Conservation (phyloP, 345 rosid species). For the Eucalyptus lansdowneana region DNA sequence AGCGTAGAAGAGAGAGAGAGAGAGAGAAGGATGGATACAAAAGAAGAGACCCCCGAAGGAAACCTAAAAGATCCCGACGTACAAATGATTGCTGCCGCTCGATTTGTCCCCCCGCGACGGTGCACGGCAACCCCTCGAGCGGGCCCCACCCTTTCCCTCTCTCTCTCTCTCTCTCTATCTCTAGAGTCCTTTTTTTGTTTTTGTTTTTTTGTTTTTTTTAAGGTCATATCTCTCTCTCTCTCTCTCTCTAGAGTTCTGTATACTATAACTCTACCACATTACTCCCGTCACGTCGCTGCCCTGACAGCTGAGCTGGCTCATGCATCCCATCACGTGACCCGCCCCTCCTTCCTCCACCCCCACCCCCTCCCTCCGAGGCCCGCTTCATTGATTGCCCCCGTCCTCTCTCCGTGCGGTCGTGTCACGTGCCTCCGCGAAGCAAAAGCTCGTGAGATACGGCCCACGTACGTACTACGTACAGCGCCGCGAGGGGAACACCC, state of each 20-base stretch:
- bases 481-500: not conserved
- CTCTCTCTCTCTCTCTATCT: too few species aligned
- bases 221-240: too few species aligned
- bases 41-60: not conserved
- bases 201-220: too few species aligned
- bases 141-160: not conserved
- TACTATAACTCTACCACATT: not conserved
- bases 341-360: not conserved
- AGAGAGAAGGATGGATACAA: not conserved
- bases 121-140: not conserved
- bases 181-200: too few species aligned
- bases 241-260: not conserved
- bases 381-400: not conserved
- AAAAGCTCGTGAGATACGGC: not conserved
- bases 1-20: not conserved
- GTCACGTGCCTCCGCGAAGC: not conserved
- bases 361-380: not conserved
- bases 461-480: not conserved
- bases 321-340: not conserved
- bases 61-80: slow-evolving; percentile 6
- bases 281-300: slow-evolving; percentile 7
- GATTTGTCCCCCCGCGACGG: slow-evolving; percentile 17
- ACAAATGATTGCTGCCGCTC: slow-evolving; percentile 38
- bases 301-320: not conserved
- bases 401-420: not conserved